Evolutionary conservation across 768 basidiomycete genomes (phyloP).

Genomic region (Tricholoma sp.): DNA sequence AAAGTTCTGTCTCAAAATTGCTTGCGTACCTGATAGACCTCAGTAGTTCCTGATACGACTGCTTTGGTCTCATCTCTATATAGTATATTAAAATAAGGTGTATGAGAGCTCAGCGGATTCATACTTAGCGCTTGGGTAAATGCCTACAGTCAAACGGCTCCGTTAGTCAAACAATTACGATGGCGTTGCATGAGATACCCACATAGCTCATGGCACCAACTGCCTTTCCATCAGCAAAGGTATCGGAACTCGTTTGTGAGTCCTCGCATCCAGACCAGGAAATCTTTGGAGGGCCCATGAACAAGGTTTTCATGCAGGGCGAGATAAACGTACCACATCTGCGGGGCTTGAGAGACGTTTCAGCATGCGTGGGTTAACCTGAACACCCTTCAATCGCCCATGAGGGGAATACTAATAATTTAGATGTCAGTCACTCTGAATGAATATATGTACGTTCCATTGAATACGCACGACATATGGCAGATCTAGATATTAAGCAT

Average conservation of each 20-base stretch:
- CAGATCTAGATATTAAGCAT: constrained; percentile 29
- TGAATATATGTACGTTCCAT: background rate
- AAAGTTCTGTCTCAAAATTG: background rate
- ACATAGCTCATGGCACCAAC: constrained; percentile 82
- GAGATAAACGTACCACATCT: constrained; percentile 49
- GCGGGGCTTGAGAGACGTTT: constrained; percentile 54
- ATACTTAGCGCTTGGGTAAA: constrained; percentile 50
- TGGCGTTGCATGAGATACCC: constrained; percentile 20
- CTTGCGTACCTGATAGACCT: constrained; percentile 43
- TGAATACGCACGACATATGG: constrained; percentile 40
- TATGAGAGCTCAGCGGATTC: constrained; percentile 6
- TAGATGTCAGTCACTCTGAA: background rate
- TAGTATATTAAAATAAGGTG: background rate
- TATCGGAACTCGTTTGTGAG: constrained; percentile 69
- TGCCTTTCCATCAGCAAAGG: constrained; percentile 54
- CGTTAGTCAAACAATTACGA: background rate
- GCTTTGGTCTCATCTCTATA: constrained; percentile 45
- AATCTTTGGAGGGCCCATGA: constrained; percentile 35
- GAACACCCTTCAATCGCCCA: constrained; percentile 44
- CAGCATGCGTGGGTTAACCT: constrained; percentile 28
- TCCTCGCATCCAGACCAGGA: constrained; percentile 72
- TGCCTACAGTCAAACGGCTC: constrained; percentile 36
- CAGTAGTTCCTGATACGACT: constrained; percentile 64
- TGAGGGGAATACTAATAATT: constrained; percentile 50
- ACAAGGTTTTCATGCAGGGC: background rate